Conservation (phyloP, 2,329 filamentous ascomycete species). For the Sporothrix luriei region DNA sequence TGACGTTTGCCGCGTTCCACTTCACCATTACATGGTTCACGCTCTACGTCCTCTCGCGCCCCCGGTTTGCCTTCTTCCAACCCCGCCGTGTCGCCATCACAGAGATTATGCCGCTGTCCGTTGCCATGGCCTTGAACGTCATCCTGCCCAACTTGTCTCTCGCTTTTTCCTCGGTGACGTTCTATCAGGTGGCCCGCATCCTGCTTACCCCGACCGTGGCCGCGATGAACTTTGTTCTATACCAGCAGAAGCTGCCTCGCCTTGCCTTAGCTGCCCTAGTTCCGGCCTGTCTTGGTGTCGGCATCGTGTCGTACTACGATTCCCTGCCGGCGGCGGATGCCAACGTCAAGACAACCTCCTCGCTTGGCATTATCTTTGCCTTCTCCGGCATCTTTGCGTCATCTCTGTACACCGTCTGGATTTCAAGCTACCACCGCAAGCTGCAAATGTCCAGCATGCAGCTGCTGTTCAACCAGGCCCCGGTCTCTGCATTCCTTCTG, state of each 20-base stretch:
- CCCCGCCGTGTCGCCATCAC: constrained; percentile 58
- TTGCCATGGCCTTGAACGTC: constrained; percentile 70
- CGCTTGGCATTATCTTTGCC: constrained; percentile 65
- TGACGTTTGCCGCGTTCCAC: constrained; percentile 69
- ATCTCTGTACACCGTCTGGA: constrained; percentile 70
- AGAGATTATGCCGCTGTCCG: constrained; percentile 64
- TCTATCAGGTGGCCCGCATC: constrained; percentile 70
- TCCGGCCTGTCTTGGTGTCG: constrained; percentile 66
- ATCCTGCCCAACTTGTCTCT: constrained; percentile 69
- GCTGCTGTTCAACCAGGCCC: constrained; percentile 68
- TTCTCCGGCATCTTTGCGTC: constrained; percentile 66
- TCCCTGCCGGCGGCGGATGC: constrained; percentile 54
- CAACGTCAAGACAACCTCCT: constrained; percentile 58
- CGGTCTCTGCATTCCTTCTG: constrained; percentile 63
- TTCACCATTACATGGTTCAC: constrained; percentile 67
- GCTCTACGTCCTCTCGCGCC: constrained; percentile 62
- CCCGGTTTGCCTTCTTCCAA: constrained; percentile 60
- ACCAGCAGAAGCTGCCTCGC: constrained; percentile 58
- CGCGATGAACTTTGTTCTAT: constrained; percentile 65
- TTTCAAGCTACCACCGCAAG: constrained; percentile 65
- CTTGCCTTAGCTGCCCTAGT: constrained; percentile 58
- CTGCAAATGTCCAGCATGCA: constrained; percentile 70
- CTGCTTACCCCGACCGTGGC: constrained; percentile 67
- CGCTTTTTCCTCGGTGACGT: constrained; percentile 67
- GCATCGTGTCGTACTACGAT: constrained; percentile 69